Conservation (phyloP, 768 basidiomycete species). For the Auricularia heimuer region DNA sequence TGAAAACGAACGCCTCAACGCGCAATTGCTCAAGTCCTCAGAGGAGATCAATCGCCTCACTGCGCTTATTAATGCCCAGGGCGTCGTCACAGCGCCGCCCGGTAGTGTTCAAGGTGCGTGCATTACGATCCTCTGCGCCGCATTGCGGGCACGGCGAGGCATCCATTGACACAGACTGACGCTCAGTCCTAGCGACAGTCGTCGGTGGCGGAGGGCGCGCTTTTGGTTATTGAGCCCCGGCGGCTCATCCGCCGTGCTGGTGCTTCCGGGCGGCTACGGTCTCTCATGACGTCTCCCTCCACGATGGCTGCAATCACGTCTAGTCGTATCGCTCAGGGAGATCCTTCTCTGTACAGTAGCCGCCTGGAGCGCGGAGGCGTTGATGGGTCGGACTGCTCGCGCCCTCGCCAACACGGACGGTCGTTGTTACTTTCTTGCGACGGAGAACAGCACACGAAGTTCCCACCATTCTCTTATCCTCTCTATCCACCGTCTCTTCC, state of each 20-base stretch:
- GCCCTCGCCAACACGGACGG: not conserved
- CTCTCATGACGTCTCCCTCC: not conserved
- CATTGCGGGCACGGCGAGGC: too few species aligned
- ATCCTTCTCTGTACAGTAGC: too few species aligned
- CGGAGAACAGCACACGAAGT: not conserved
- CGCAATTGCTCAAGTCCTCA: constrained; percentile 75
- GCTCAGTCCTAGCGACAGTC: not conserved
- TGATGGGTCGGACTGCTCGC: not conserved
- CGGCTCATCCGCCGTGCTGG: not conserved
- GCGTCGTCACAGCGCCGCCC: not conserved
- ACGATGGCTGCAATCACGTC: not conserved
- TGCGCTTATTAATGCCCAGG: constrained; percentile 37
- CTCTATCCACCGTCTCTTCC: not conserved
- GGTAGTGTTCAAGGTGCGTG: not conserved
- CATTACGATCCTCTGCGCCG: not conserved
- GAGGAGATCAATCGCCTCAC: constrained; percentile 86
- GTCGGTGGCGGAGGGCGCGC: not conserved
- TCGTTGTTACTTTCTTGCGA: not conserved
- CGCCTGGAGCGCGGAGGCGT: too few species aligned
- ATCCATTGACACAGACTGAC: not conserved
- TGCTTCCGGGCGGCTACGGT: not conserved
- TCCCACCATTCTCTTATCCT: not conserved
- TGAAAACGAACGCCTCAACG: constrained; percentile 90
- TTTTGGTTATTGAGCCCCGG: not conserved
- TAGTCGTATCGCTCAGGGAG: not conserved